Percentiles rank a stretch among this genome's conserved stretches.
Evolutionary conservation across 2,329 filamentous ascomycete species (phyloP).

Genomic region (Berkeleyomyces rouxiae): DNA sequence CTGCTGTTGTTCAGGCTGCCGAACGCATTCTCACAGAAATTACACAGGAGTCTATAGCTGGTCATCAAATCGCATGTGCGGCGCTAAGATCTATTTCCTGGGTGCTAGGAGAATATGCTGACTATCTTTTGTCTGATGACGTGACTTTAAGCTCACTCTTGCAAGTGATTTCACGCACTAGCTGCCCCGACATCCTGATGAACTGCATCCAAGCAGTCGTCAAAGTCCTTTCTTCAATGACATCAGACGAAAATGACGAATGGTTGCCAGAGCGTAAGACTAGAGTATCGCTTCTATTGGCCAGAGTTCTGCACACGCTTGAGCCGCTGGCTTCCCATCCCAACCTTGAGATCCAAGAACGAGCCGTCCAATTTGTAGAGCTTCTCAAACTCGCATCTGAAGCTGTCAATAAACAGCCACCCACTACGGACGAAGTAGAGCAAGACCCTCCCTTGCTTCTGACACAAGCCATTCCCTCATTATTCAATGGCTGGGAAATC

Average conservation of each 20-base stretch:
- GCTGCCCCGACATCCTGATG: slow-evolving; percentile 51
- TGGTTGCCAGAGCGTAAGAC: slow-evolving; percentile 65
- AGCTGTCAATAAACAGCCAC: slow-evolving; percentile 51
- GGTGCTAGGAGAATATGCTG: slow-evolving; percentile 77
- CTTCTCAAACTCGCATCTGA: slow-evolving; percentile 75
- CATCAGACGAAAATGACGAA: slow-evolving; percentile 42
- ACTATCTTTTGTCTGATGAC: slow-evolving; percentile 52
- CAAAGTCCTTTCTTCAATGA: slow-evolving; percentile 65
- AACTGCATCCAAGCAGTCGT: slow-evolving; percentile 69
- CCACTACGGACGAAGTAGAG: slow-evolving; percentile 33
- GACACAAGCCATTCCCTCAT: slow-evolving; percentile 73
- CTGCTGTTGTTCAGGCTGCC: slow-evolving; percentile 66
- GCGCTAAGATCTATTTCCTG: slow-evolving; percentile 65
- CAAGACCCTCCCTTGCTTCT: slow-evolving; percentile 67
- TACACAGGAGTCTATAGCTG: slow-evolving; percentile 32
- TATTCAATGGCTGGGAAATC: slow-evolving; percentile 75
- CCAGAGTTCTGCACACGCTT: slow-evolving; percentile 64
- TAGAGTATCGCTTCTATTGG: slow-evolving; percentile 59
- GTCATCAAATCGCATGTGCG: slow-evolving; percentile 41
- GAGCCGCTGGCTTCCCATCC: slow-evolving; percentile 69
- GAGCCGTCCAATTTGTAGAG: slow-evolving; percentile 83
- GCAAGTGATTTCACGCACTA: slow-evolving; percentile 41
- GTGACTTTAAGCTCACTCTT: slow-evolving; percentile 59
- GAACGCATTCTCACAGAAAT: slow-evolving; percentile 54
- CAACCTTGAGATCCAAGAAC: slow-evolving; percentile 83